phyloP scores from a whole-genome alignment of 78 protist genomes.

The Protostelium mycophagum region DNA sequence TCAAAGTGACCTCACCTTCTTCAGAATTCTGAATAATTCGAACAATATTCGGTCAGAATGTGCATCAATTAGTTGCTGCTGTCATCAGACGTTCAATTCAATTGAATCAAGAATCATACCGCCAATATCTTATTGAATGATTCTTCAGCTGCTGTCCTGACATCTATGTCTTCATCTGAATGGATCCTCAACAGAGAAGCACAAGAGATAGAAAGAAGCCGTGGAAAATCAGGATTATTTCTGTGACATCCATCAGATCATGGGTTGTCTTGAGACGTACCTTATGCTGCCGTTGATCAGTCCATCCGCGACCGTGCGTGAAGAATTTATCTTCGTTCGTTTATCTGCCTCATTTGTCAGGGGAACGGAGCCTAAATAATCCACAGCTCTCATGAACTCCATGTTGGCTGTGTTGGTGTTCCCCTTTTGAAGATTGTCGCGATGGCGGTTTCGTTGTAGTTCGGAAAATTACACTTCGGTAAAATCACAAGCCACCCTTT shows the following conservation, averaged over 20 bases:
- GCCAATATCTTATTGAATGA: conserved; percentile 51
- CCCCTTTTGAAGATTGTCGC: too few species aligned
- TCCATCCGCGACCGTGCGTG: neutral
- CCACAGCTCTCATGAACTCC: neutral
- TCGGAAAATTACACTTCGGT: too few species aligned
- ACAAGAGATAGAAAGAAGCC: conserved; percentile 42
- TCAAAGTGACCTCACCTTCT: conserved; percentile 14
- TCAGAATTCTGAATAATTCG: conserved; percentile 50
- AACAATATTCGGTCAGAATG: conserved; percentile 56
- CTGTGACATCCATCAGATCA: conserved; percentile 5
- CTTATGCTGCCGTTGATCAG: neutral
- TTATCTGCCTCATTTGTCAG: neutral
- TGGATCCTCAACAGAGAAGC: conserved; percentile 49
- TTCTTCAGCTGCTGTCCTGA: conserved; percentile 62
- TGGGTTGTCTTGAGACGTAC: neutral
- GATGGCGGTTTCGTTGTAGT: too few species aligned
- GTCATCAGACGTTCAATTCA: neutral
- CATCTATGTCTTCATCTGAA: conserved; percentile 61
- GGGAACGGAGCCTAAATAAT: neutral
- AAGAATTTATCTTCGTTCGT: neutral
- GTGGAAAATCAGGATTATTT: conserved; percentile 50
- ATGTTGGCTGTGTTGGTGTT: neutral
- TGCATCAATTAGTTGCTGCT: conserved; percentile 37
- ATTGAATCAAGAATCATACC: conserved; percentile 11
- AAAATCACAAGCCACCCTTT: too few species aligned